Evolutionary conservation across 768 basidiomycete genomes (phyloP).

Genomic region (Boletus subparvulus): DNA sequence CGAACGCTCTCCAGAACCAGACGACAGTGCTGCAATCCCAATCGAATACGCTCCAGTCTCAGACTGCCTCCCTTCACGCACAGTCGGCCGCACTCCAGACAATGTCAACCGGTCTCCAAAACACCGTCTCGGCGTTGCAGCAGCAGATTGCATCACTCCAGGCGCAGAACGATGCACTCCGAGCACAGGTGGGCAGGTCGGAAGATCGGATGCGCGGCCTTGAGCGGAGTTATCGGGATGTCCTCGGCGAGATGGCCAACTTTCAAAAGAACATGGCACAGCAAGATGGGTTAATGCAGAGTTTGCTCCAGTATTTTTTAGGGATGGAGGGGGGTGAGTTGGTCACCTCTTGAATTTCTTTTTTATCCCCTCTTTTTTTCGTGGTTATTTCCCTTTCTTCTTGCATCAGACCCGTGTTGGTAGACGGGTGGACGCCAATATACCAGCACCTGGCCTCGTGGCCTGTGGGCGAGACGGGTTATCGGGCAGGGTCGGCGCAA

Average conservation of each 20-base stretch:
- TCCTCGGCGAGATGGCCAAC: slow-evolving; percentile 68
- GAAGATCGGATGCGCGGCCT: slow-evolving; percentile 57
- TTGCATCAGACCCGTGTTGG: background rate
- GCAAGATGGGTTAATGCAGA: slow-evolving; percentile 83
- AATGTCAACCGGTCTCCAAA: slow-evolving; percentile 28
- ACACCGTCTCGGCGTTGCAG: slow-evolving; percentile 24
- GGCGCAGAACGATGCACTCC: slow-evolving; percentile 33
- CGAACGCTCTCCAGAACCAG: slow-evolving; percentile 30
- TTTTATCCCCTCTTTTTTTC: background rate
- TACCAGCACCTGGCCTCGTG: background rate
- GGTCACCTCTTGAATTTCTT: slow-evolving; percentile 15
- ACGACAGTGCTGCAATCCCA: slow-evolving; percentile 31
- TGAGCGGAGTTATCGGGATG: slow-evolving; percentile 64
- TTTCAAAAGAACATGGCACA: slow-evolving; percentile 76
- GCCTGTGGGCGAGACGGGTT: background rate
- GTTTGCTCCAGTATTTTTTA: slow-evolving; percentile 77
- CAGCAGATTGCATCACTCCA: slow-evolving; percentile 31
- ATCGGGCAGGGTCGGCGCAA: background rate
- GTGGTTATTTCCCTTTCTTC: background rate
- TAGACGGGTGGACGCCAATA: no score
- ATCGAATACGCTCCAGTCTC: slow-evolving; percentile 27
- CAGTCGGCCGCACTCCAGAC: slow-evolving; percentile 36
- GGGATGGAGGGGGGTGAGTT: slow-evolving; percentile 60
- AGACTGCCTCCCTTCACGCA: slow-evolving; percentile 34
- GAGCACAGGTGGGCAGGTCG: slow-evolving; percentile 34